Evolutionary conservation across 768 basidiomycete species (phyloP).

Genomic region (Stropharia rugosoannulata): DNA sequence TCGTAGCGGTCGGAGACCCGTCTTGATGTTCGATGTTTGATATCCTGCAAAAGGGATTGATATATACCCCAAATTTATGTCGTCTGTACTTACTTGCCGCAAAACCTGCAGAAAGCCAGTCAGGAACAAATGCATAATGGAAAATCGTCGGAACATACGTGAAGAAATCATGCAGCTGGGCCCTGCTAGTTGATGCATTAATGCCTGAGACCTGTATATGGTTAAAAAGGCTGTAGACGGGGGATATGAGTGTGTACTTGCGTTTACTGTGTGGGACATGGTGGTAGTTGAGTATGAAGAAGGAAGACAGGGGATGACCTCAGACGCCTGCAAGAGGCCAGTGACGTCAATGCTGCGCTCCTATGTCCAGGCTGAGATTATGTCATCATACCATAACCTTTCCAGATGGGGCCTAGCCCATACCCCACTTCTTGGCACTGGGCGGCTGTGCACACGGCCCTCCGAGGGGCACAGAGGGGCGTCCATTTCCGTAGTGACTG

Average conservation of each 20-base stretch:
- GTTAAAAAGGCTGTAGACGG: background rate
- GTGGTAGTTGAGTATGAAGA: constrained; percentile 25
- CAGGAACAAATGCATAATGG: background rate
- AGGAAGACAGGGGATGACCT: constrained; percentile 5
- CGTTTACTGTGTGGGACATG: constrained; percentile 48
- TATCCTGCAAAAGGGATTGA: constrained; percentile 44
- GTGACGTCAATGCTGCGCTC: constrained; percentile 16
- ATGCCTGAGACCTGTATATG: constrained; percentile 66
- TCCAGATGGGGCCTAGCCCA: background rate
- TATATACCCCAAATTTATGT: background rate
- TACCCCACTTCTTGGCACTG: background rate
- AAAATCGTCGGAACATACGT: constrained; percentile 46
- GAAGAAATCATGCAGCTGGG: constrained; percentile 79
- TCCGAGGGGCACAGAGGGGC: background rate
- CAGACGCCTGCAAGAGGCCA: background rate
- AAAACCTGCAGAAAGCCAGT: constrained; percentile 57
- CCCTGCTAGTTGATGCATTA: constrained; percentile 60
- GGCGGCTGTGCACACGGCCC: too few species aligned
- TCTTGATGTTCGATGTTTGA: constrained; percentile 53
- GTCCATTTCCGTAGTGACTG: background rate
- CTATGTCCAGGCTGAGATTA: background rate
- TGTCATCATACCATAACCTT: background rate
- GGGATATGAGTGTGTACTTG: constrained; percentile 21
- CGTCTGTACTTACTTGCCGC: constrained; percentile 63
- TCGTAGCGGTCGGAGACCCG: constrained; percentile 46